phyloP scores from a whole-genome alignment of 2,329 filamentous ascomycete genomes.

The Hortaea werneckii region DNA sequence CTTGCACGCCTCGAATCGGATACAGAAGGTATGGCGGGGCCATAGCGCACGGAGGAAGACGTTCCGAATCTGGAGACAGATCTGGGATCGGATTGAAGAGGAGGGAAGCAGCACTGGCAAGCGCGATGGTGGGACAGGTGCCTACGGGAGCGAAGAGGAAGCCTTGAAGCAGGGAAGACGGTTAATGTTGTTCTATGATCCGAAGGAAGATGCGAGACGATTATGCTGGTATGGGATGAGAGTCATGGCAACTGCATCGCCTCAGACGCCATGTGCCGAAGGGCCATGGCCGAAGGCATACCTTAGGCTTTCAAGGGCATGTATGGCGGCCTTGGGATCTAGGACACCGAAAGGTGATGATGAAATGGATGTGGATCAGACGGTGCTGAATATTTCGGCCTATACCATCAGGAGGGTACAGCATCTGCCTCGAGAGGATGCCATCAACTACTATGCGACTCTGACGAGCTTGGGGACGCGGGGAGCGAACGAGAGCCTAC shows the following conservation, averaged over 20 bases:
- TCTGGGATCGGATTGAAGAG: constrained; percentile 50
- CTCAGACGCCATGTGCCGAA: constrained; percentile 12
- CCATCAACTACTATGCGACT: constrained; percentile 22
- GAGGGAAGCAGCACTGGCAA: constrained; percentile 2
- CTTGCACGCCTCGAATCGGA: constrained; percentile 58
- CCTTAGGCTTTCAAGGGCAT: constrained; percentile 30
- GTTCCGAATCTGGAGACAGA: constrained; percentile 46
- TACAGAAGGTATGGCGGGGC: constrained; percentile 79
- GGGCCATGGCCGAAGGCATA: constrained; percentile 34
- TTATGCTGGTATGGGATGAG: constrained; percentile 31
- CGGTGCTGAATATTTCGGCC: constrained; percentile 17
- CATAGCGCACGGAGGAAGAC: constrained; percentile 52
- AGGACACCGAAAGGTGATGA: constrained; percentile 10
- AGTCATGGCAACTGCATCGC: constrained; percentile 23
- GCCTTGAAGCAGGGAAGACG: constrained; percentile 32
- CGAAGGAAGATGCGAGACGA: constrained; percentile 29
- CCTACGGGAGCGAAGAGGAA: constrained; percentile 30
- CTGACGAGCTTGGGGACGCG: constrained; percentile 14
- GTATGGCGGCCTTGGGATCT: constrained; percentile 14
- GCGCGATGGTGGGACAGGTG: constrained; percentile 15
- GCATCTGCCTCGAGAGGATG: constrained; percentile 10
- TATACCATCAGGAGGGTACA: constrained; percentile 28
- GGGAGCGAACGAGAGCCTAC: constrained; percentile 10
- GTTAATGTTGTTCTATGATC: constrained; percentile 35
- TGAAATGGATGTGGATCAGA: constrained; percentile 11